Conservation (phyloP, 2,329 filamentous ascomycete species). For the Aspergillus sp. region DNA sequence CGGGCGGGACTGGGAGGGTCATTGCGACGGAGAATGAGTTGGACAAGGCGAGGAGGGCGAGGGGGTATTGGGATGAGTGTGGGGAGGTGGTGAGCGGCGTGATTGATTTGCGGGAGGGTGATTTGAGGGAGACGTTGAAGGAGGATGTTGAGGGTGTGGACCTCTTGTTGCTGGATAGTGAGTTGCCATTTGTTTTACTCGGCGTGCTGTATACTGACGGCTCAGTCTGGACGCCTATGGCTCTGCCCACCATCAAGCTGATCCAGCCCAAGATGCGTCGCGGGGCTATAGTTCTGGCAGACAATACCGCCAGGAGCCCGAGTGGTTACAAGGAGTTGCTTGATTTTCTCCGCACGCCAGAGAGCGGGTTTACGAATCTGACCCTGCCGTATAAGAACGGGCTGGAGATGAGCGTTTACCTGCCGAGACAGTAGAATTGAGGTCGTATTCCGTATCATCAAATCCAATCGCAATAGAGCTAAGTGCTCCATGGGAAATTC, state of each 20-base stretch:
- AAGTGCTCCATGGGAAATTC: too few species aligned
- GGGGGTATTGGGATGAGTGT: too few species aligned
- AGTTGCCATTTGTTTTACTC: slow-evolving; percentile 21
- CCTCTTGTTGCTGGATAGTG: slow-evolving; percentile 52
- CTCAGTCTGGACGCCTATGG: slow-evolving; percentile 48
- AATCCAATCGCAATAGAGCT: too few species aligned
- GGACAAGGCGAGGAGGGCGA: too few species aligned
- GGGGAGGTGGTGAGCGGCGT: slow-evolving; percentile 40
- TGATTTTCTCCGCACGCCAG: not conserved
- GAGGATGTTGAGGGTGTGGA: slow-evolving; percentile 43
- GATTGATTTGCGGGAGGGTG: slow-evolving; percentile 51
- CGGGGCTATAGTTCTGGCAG: slow-evolving; percentile 42
- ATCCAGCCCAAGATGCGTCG: slow-evolving; percentile 37
- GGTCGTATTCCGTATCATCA: too few species aligned
- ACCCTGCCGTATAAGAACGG: not conserved
- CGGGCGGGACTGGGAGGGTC: not conserved
- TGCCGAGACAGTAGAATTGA: not conserved
- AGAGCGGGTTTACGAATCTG: not conserved
- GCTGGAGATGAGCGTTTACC: not conserved
- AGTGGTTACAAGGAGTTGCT: slow-evolving; percentile 30
- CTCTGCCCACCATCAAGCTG: slow-evolving; percentile 43
- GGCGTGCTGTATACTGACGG: not conserved
- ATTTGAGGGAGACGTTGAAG: slow-evolving; percentile 49
- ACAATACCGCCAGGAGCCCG: slow-evolving; percentile 38
- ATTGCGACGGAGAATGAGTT: not conserved